Percentiles rank a stretch among this genome's conserved stretches.
Conservation (phyloP, 1,284 basidiomycete species). For the Bjerkandera adusta region DNA sequence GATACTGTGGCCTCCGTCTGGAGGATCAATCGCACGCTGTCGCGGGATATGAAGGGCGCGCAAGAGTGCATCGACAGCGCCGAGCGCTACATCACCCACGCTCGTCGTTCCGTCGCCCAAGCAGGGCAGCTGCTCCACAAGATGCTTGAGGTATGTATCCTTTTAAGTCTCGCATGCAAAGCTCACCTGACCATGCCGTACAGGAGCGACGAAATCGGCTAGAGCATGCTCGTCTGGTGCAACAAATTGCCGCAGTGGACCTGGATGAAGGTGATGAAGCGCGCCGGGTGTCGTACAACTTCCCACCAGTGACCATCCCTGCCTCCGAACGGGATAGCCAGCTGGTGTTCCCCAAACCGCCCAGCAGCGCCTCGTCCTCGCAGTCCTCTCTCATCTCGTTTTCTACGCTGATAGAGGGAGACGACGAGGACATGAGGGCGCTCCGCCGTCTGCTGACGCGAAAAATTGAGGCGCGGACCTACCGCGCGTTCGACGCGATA, state of each 20-base stretch:
- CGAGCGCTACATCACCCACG: conserved; percentile 48
- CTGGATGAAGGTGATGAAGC: background rate
- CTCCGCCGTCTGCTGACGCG: conserved; percentile 58
- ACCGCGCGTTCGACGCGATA: conserved; percentile 61
- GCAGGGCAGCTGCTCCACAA: conserved; percentile 23
- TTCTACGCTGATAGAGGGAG: conserved; percentile 37
- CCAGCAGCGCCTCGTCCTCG: conserved; percentile 21
- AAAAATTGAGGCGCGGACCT: conserved; percentile 57
- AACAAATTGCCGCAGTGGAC: conserved; percentile 3
- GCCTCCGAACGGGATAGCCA: conserved; percentile 17
- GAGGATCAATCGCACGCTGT: too few species aligned
- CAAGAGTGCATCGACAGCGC: conserved; percentile 51
- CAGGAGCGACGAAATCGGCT: conserved; percentile 22
- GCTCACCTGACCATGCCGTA: background rate
- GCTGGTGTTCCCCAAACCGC: conserved; percentile 18
- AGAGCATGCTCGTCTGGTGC: conserved; percentile 17
- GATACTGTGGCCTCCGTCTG: too few species aligned
- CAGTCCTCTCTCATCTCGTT: conserved; percentile 35
- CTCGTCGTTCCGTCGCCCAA: too few species aligned
- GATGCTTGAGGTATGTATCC: conserved; percentile 47
- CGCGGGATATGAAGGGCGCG: conserved; percentile 43
- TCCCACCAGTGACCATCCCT: conserved; percentile 26
- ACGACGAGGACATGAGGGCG: conserved; percentile 57
- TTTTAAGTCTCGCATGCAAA: too few species aligned
- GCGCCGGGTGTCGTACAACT: conserved; percentile 15